A percentile compares a stretch with the other conserved stretches of the same genome.
Conservation (phyloP, 768 basidiomycete genomes). For the Collybiopsis confluens region DNA sequence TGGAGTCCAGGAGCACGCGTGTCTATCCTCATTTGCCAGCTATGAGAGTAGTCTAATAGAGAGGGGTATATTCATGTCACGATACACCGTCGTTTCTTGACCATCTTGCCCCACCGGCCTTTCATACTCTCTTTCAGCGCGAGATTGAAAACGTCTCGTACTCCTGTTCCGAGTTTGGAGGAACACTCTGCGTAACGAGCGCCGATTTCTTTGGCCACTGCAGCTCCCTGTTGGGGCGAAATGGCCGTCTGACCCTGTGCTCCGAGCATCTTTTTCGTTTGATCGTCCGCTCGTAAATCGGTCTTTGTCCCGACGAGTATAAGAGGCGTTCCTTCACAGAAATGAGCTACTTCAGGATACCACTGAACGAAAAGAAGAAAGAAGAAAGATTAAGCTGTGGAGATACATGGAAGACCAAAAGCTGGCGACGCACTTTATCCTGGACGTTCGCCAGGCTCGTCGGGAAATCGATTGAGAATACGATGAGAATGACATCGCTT, state of each 20-base stretch:
- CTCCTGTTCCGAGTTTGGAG: conserved; percentile 86
- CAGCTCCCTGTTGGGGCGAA: conserved; percentile 73
- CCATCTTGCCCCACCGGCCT: conserved; percentile 70
- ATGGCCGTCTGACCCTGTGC: conserved; percentile 88
- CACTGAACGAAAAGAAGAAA: conserved; percentile 45
- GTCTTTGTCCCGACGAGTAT: conserved; percentile 93
- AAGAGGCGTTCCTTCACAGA: conserved; percentile 84
- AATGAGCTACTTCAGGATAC: conserved; percentile 91
- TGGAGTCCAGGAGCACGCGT: neutral
- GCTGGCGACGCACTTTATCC: conserved; percentile 60
- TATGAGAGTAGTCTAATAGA: neutral
- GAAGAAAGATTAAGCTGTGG: neutral
- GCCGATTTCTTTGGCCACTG: conserved; percentile 90
- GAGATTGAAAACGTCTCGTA: conserved; percentile 87
- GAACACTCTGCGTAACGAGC: conserved; percentile 93
- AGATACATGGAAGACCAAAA: no score
- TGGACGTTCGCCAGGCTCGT: conserved; percentile 86
- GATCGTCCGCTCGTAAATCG: conserved; percentile 83
- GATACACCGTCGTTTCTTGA: conserved; percentile 69
- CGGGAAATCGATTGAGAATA: conserved; percentile 92
- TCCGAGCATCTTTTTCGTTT: conserved; percentile 80
- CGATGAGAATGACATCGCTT: conserved; percentile 88
- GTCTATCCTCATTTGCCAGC: neutral
- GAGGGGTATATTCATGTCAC: conserved; percentile 31
- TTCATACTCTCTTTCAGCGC: conserved; percentile 89